These are phyloP conservation scores for Monosporascus ibericus DNA, from an alignment of 2,329 filamentous ascomycete species.

Conservation along the genomic window DNA sequence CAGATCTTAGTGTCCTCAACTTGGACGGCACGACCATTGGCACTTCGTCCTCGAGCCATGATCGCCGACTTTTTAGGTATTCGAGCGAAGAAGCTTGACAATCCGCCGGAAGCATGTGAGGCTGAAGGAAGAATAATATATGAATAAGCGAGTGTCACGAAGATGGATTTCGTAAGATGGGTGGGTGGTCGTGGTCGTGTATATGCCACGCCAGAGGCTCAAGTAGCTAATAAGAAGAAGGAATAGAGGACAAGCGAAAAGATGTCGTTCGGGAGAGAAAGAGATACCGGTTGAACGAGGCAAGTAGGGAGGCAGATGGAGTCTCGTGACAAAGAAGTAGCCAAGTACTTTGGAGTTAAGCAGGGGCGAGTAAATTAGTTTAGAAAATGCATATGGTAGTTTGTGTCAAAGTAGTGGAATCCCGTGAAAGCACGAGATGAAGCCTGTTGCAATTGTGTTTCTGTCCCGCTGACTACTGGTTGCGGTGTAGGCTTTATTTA, in stretches of 20 bases:
- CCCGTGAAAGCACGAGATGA: no score
- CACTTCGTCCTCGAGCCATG: constrained; percentile 28
- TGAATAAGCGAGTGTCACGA: no score
- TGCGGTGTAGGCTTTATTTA: no score
- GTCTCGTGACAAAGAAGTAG: background rate
- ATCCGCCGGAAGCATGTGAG: constrained; percentile 18
- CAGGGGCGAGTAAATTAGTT: background rate
- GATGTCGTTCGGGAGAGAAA: no score
- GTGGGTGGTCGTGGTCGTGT: no score
- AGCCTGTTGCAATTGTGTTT: no score
- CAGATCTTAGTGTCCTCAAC: constrained; percentile 95
- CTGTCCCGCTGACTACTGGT: no score
- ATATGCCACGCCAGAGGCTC: no score
- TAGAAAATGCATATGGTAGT: background rate
- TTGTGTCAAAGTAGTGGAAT: no score
- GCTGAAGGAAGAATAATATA: background rate
- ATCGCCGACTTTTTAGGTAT: constrained; percentile 17
- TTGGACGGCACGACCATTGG: constrained; percentile 71
- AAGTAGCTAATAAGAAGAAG: no score
- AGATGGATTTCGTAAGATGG: no score
- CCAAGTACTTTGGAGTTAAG: background rate
- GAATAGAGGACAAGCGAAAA: no score
- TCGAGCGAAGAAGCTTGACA: constrained; percentile 3
- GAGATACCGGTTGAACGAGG: background rate
- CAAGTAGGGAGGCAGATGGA: background rate